Evolutionary conservation across 2,329 filamentous ascomycete species (phyloP).

Genomic region (Ophiostoma himal-ulmi): DNA sequence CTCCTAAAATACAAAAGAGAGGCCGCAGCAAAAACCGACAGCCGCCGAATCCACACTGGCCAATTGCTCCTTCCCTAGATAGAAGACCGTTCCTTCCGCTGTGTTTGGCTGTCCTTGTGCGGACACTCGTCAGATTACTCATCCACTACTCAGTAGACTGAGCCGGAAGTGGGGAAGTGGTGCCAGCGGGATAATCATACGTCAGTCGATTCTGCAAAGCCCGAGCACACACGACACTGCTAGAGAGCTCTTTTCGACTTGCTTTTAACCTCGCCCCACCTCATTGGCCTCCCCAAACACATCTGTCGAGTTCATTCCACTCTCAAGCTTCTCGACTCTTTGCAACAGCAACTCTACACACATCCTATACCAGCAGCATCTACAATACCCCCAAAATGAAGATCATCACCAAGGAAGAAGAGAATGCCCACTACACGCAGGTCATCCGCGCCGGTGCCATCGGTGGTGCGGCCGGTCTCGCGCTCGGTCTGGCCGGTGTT

Average conservation of each 20-base stretch:
- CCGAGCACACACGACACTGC: conserved; percentile 10
- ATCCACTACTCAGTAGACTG: conserved; percentile 8
- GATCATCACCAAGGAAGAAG: conserved; percentile 90
- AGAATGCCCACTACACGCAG: conserved; percentile 72
- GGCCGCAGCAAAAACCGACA: conserved; percentile 10
- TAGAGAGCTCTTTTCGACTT: conserved; percentile 3
- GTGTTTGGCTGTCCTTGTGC: not conserved
- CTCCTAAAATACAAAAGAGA: not conserved
- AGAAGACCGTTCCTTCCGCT: not conserved
- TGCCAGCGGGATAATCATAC: conserved; percentile 19
- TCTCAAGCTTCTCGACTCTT: not conserved
- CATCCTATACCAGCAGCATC: conserved; percentile 15
- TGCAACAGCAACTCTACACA: conserved; percentile 1
- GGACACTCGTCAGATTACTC: conserved; percentile 16
- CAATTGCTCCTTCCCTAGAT: not conserved
- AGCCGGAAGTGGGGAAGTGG: conserved; percentile 7
- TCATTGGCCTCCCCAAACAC: not conserved
- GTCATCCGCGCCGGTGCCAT: conserved; percentile 74
- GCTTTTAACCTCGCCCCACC: not conserved
- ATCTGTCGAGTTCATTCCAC: too few species aligned
- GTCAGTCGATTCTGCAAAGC: conserved; percentile 24
- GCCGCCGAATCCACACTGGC: not conserved
- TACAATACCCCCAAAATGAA: conserved; percentile 62
- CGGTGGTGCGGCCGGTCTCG: conserved; percentile 65
- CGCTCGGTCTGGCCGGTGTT: conserved; percentile 62